phyloP scores from a whole-genome alignment of 2,329 filamentous ascomycete species.

The Metarhizium sp. region DNA sequence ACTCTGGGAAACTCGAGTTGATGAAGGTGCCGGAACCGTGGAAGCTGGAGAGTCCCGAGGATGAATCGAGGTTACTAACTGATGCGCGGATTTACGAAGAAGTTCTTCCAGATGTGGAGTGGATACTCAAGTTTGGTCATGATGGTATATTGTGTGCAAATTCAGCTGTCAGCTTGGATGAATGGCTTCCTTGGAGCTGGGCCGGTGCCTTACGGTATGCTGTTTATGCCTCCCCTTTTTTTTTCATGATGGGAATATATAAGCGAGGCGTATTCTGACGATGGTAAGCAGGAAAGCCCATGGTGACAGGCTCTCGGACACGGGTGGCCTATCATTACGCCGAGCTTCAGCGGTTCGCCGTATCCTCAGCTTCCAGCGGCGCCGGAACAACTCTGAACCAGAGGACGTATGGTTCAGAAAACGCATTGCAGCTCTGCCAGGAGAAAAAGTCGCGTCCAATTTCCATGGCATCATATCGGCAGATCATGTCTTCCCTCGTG shows the following conservation, averaged over 20 bases:
- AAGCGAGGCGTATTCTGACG: background rate
- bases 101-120: conserved; percentile 39
- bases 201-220: conserved; percentile 39
- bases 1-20: conserved; percentile 42
- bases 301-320: conserved; percentile 37
- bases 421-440: conserved; percentile 36
- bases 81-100: conserved; percentile 43
- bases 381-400: conserved; percentile 39
- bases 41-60: conserved; percentile 36
- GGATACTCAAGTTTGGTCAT: conserved; percentile 44
- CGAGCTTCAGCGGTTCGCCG: conserved; percentile 40
- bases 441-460: conserved; percentile 35
- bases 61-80: conserved; percentile 38
- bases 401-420: conserved; percentile 48
- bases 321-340: conserved; percentile 45
- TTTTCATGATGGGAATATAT: background rate
- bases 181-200: conserved; percentile 46
- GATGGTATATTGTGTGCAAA: conserved; percentile 49
- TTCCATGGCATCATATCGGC: conserved; percentile 35
- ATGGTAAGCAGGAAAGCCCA: conserved; percentile 20
- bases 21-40: conserved; percentile 38
- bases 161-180: conserved; percentile 38
- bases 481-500: conserved; percentile 38
- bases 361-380: conserved; percentile 37
- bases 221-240: background rate